Evolutionary conservation across 2,329 filamentous ascomycete genomes (phyloP).

Genomic region (Orbilia ellipsospora): DNA sequence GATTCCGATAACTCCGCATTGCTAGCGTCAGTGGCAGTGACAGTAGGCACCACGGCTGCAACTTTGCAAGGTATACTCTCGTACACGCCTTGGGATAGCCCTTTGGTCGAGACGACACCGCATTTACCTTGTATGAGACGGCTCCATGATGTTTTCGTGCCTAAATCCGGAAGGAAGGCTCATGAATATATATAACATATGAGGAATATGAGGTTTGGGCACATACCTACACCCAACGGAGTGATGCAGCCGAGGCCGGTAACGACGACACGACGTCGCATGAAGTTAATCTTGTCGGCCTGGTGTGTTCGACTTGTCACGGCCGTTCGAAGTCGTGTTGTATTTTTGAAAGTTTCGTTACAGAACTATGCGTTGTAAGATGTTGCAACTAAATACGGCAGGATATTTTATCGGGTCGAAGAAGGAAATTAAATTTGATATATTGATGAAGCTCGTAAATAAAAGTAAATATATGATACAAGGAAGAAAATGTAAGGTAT

Average conservation of each 20-base stretch:
- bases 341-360: constrained; percentile 21
- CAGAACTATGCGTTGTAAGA: constrained; percentile 50
- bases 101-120: constrained; percentile 79
- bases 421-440: neutral
- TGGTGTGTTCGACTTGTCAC: no score
- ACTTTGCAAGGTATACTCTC: constrained; percentile 83
- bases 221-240: constrained; percentile 79
- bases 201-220: neutral
- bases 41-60: constrained; percentile 80
- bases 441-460: constrained; percentile 14
- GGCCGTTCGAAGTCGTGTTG: constrained; percentile 26
- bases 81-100: constrained; percentile 67
- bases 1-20: neutral
- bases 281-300: constrained; percentile 58
- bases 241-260: constrained; percentile 85
- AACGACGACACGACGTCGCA: constrained; percentile 78
- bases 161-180: constrained; percentile 60
- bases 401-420: neutral
- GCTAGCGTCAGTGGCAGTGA: constrained; percentile 57
- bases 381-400: constrained; percentile 51
- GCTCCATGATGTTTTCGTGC: constrained; percentile 80
- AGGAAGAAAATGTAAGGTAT: neutral
- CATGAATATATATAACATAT: constrained; percentile 17
- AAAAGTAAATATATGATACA: constrained; percentile 12
- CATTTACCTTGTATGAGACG: constrained; percentile 82